Evolutionary conservation across 2,329 filamentous ascomycete genomes (phyloP).

Genomic region (Epichloe baconii): DNA sequence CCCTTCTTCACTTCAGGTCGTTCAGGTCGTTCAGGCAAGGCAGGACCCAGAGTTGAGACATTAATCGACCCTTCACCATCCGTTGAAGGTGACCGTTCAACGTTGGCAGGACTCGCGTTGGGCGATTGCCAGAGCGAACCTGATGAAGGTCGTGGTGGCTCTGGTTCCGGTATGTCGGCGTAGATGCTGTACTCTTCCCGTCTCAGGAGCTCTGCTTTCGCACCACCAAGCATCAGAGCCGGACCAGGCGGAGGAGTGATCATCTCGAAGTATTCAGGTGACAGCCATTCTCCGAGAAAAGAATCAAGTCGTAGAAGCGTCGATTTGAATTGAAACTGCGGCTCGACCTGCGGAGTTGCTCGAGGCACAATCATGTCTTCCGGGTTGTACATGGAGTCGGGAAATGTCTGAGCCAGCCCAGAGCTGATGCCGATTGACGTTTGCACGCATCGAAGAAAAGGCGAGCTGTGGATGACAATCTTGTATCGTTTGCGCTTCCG

Average conservation of each 20-base stretch:
- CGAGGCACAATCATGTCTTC: constrained; percentile 23
- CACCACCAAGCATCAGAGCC: constrained; percentile 73
- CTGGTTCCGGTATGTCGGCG: constrained; percentile 13
- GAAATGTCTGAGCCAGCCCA: constrained; percentile 53
- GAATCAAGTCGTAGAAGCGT: constrained; percentile 70
- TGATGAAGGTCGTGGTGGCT: constrained; percentile 11
- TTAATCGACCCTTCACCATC: constrained; percentile 16
- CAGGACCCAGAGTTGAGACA: constrained; percentile 20
- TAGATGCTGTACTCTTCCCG: constrained; percentile 53
- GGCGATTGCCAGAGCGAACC: constrained; percentile 23
- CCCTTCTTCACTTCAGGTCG: constrained; percentile 21
- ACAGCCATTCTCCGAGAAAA: constrained; percentile 91
- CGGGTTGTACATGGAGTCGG: constrained; percentile 19
- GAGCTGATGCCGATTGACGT: constrained; percentile 81
- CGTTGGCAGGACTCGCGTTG: constrained; percentile 12
- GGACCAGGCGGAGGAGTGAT: constrained; percentile 83
- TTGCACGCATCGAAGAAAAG: constrained; percentile 84
- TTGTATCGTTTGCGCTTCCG: constrained; percentile 50
- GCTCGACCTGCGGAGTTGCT: constrained; percentile 13
- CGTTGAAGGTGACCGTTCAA: constrained; percentile 10
- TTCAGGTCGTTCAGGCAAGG: constrained; percentile 17
- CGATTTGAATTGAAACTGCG: constrained; percentile 31
- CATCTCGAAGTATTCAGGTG: constrained; percentile 81
- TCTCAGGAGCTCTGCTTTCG: constrained; percentile 75
- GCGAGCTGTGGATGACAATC: constrained; percentile 83